Base-by-base conservation (phyloP, 2,329 filamentous ascomycete species). In the Seiridium unicorne region DNA sequence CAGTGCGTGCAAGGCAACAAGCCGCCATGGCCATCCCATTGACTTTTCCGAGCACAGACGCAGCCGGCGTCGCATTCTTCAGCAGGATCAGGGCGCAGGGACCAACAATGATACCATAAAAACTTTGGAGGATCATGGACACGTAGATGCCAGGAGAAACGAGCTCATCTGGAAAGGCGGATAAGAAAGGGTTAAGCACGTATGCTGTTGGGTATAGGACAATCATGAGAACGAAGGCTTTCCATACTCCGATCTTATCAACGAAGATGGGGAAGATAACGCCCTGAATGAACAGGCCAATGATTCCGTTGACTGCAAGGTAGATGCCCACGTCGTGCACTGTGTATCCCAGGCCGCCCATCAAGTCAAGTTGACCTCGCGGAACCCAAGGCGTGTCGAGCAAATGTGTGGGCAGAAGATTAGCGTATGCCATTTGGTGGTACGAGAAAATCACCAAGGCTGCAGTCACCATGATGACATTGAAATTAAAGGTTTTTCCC, bases 201-300 rank as follows among this genome's bases (percentile, higher is more conserved):
- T 91, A 91, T 8, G 85, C 83, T 26, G 88, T 70, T 0, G 89
- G 89, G 69, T 91, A 89, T 1, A 89, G 76, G 9, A 88, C 67
- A 0, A 89, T 86, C 64, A 89, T 88, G 42, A 85, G 63, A 44
- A 90, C 74, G 67, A 91, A 89, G 0, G 89, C 81, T 55, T 78
- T 81, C 87, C 88, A 91, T 1, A 91, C 81, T 1, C 89, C 89
- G 11, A 91, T 76, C 63, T 78, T 82, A 58, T 84, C 80, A 3
- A 89, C 85, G 62, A 89, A 77, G 13, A 86, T 66, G 3, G 89
- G 89, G 68, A 91, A 91, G 36, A 93, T 77, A 51, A 92, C 73
- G 1, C 83, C 90, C 73, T 93, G 90, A 49, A 93, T 87, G 65
- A 89, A 79, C 1, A 93, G 81, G 0, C 89, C 89, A 59, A 93